Conservation (phyloP, 371 early-diverging fungal species). For the Phascolomyces articulosus region DNA sequence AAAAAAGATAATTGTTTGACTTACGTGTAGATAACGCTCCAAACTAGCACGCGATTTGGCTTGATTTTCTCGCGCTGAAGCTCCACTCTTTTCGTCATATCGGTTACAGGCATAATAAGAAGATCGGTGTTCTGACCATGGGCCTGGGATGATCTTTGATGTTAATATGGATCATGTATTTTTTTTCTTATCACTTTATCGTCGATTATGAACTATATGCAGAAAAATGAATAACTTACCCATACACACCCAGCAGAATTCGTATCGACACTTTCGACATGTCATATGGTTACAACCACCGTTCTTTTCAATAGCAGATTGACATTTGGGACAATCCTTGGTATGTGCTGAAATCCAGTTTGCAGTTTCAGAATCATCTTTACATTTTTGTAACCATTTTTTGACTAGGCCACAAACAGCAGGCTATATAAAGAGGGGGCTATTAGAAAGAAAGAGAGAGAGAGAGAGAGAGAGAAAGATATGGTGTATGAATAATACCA, state of each 20-base stretch:
- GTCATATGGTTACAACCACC: conserved; percentile 94
- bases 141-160: conserved; percentile 68
- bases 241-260: conserved; percentile 86
- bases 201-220: background rate
- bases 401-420: conserved; percentile 79
- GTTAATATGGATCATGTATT: no score
- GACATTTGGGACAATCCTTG: conserved; percentile 92
- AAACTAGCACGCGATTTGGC: conserved; percentile 78
- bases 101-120: conserved; percentile 86
- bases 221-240: no score
- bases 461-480: background rate
- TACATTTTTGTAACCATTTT: conserved; percentile 90
- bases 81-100: conserved; percentile 75
- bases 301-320: conserved; percentile 93
- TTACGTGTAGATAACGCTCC: conserved; percentile 89
- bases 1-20: no score
- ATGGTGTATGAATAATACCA: background rate
- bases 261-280: conserved; percentile 79
- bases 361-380: conserved; percentile 93
- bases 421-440: conserved; percentile 45
- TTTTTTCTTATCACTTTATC: background rate
- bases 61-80: conserved; percentile 75
- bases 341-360: conserved; percentile 95
- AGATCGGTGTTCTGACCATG: conserved; percentile 90
- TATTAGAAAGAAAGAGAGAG: background rate